A percentile compares a stretch with the other conserved stretches of the same genome.
These are phyloP conservation scores for Elongisporangium undulatum DNA, from an alignment of 352 stramenopile genomes.

Conservation along the genomic window DNA sequence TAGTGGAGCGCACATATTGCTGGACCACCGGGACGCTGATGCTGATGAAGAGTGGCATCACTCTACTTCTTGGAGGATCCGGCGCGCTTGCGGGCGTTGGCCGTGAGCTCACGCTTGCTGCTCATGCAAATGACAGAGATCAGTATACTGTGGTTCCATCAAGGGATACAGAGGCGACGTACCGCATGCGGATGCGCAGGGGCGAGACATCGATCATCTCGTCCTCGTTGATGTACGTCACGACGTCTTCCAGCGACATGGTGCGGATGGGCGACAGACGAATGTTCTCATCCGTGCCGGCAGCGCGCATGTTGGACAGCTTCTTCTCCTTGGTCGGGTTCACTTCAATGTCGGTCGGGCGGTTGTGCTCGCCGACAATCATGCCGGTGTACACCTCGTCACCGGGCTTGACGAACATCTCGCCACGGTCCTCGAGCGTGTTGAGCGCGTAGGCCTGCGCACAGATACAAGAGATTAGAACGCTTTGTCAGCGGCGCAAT, in stretches of 20 bases:
- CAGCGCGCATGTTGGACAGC: slow-evolving; percentile 95
- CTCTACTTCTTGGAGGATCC: slow-evolving; percentile 54
- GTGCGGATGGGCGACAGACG: slow-evolving; percentile 88
- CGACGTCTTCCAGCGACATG: slow-evolving; percentile 97
- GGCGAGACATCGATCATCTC: slow-evolving; percentile 99
- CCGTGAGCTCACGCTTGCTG: slow-evolving; percentile 64
- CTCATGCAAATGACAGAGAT: not conserved
- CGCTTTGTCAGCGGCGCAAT: not conserved
- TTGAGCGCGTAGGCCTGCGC: slow-evolving; percentile 90
- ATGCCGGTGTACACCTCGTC: slow-evolving; percentile 97
- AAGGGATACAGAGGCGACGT: not conserved
- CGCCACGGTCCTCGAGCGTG: slow-evolving; percentile 90
- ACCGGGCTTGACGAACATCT: slow-evolving; percentile 95
- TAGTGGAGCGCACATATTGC: not conserved
- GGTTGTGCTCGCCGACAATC: slow-evolving; percentile 97
- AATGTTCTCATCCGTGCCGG: slow-evolving; percentile 95
- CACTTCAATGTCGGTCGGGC: slow-evolving; percentile 94
- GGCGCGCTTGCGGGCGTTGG: slow-evolving; percentile 54
- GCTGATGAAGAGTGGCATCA: not conserved
- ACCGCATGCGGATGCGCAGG: slow-evolving; percentile 89
- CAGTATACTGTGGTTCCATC: not conserved
- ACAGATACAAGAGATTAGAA: not conserved
- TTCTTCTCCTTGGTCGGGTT: slow-evolving; percentile 98
- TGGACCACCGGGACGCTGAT: not conserved
- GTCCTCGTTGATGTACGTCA: slow-evolving; percentile 97